Evolutionary conservation across 441 rosid species (phyloP).

Genomic region (Omphalea diandra): DNA sequence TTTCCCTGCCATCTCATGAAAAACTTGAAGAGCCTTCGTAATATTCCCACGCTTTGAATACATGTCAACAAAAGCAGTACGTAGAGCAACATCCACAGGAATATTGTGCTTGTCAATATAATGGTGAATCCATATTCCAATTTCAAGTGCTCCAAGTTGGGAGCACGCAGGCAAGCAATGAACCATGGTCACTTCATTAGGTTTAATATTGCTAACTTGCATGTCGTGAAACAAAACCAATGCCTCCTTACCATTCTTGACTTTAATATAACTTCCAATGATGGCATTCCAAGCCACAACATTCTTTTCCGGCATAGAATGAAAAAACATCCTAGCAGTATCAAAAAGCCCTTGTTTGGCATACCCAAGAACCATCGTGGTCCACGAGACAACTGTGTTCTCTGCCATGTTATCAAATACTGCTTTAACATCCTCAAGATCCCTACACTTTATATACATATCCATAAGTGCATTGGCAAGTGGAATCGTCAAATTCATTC

Average conservation of each 20-base stretch:
- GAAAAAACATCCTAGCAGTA: conserved; percentile 53
- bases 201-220: conserved; percentile 57
- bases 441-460: conserved; percentile 83
- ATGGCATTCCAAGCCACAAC: conserved; percentile 83
- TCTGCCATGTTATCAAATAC: conserved; percentile 53
- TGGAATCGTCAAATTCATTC: conserved; percentile 50
- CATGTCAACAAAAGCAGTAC: conserved; percentile 87
- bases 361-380: conserved; percentile 73
- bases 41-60: conserved; percentile 86
- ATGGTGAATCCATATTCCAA: conserved; percentile 80
- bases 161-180: conserved; percentile 87
- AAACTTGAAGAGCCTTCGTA: conserved; percentile 59
- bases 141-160: conserved; percentile 78
- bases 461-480: conserved; percentile 76
- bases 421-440: conserved; percentile 44
- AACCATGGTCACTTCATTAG: conserved; percentile 75
- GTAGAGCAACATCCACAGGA: conserved; percentile 57
- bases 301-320: conserved; percentile 68
- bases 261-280: conserved; percentile 69
- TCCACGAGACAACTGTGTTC: conserved; percentile 68
- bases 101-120: conserved; percentile 56
- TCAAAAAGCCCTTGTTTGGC: conserved; percentile 58
- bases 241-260: conserved; percentile 61
- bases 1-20: conserved; percentile 56
- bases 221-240: conserved; percentile 67